Base-by-base conservation (phyloP, 768 basidiomycete species). In the Cubamyces lactineus region DNA sequence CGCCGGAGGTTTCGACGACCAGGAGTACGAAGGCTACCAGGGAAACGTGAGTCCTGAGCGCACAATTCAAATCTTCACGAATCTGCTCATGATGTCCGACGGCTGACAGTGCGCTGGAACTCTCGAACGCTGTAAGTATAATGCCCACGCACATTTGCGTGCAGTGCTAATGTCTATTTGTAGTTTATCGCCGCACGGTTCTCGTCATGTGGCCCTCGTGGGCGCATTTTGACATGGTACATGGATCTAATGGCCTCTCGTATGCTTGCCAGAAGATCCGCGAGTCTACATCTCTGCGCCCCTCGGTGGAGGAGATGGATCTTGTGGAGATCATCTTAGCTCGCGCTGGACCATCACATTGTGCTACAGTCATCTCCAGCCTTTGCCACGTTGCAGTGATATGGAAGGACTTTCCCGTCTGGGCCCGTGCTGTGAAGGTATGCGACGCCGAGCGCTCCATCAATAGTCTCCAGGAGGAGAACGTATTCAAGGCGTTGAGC, bases 151-250 rank as follows among this genome's bases (percentile, higher is more conserved):
- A 34, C 34, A 6, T 34, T 11, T 34, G 34, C 9, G 34, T 11
- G 11, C 34, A 11, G 9, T 11, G 9, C 11, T 34, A 5, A 6
- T 1, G 21, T 11, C 43, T 3, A 3, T 7, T 24, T 28, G 0
- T 51, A 72, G 72, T 65, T 53, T 72, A 71, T 52, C 69, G 66
- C 21, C 67, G 69, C 6, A 66, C 67, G 1, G 67, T 70, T 9
- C 63, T 71, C 1, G 67, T 74, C 40, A 66, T 71, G 41, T 72
- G 69, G 71, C 70, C 70, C 7, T 38, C 59, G 2, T 65, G 53
- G 28, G 52, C 45, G 9, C 30, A 69, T 48, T 42, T 42, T 41
- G 59, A 54, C 13, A 54, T 69, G 17, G 42, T 47, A 3, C 45
- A 57, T 12, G 61, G 57, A 19, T 51, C 16, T 1, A 21, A 56